Percentiles rank a stretch among this genome's conserved stretches.
Evolutionary conservation across 805 yeast genomes (phyloP).

Genomic region (Grigorovia transvaalensis): DNA sequence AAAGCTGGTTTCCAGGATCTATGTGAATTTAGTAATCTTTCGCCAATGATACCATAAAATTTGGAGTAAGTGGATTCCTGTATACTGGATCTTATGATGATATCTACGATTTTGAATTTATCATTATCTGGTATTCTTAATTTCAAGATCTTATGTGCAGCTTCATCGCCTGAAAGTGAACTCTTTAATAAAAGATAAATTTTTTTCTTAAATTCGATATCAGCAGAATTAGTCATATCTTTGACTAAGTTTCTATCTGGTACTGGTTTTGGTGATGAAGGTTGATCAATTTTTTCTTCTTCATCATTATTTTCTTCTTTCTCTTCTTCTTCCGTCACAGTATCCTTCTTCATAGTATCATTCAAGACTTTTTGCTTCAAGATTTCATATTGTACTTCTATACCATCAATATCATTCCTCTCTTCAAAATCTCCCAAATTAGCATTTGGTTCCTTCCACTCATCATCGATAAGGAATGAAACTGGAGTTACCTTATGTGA

Average conservation of each 20-base stretch:
- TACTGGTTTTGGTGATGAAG: not conserved
- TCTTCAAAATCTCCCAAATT: slow-evolving; percentile 39
- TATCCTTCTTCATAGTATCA: slow-evolving; percentile 26
- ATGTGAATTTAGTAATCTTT: slow-evolving; percentile 44
- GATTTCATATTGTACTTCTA: slow-evolving; percentile 33
- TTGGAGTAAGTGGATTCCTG: slow-evolving; percentile 84
- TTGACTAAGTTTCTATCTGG: slow-evolving; percentile 24
- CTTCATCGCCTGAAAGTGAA: slow-evolving; percentile 84
- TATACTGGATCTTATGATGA: slow-evolving; percentile 69
- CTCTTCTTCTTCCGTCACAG: slow-evolving; percentile 1
- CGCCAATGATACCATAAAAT: slow-evolving; percentile 69
- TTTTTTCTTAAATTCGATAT: slow-evolving; percentile 57
- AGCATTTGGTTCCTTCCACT: slow-evolving; percentile 22
- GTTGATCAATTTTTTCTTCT: not conserved
- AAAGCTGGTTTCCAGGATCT: slow-evolving; percentile 51
- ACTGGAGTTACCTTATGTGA: not conserved
- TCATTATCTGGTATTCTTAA: slow-evolving; percentile 34
- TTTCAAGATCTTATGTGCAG: slow-evolving; percentile 71
- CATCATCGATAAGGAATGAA: slow-evolving; percentile 4
- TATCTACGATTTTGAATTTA: slow-evolving; percentile 51
- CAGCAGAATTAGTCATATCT: slow-evolving; percentile 61
- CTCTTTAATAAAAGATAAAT: slow-evolving; percentile 81
- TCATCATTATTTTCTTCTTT: slow-evolving; percentile 9
- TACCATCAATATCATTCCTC: slow-evolving; percentile 26
- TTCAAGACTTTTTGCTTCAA: slow-evolving; percentile 30